phyloP scores from a whole-genome alignment of 2,329 filamentous ascomycete species.

The Samsoniella hepiali region DNA sequence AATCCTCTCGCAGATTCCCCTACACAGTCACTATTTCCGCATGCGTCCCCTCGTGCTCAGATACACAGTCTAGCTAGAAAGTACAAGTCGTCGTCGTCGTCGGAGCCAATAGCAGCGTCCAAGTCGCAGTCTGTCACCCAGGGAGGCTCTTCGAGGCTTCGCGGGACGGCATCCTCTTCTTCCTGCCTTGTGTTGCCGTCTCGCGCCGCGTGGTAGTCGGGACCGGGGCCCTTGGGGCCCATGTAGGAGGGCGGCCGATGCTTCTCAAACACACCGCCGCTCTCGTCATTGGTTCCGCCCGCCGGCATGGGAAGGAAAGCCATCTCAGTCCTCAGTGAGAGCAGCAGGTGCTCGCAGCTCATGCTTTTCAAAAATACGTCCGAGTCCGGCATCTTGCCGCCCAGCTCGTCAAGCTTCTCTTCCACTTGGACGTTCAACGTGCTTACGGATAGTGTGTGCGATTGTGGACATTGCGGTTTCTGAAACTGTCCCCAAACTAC shows the following conservation, averaged over 20 bases:
- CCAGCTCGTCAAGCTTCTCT: neutral
- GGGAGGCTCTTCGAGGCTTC: conserved; percentile 24
- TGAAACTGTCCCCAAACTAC: too few species aligned
- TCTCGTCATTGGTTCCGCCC: conserved; percentile 51
- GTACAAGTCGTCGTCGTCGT: conserved; percentile 7
- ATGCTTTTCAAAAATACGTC: conserved; percentile 22
- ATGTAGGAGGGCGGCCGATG: conserved; percentile 41
- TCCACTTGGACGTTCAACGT: neutral
- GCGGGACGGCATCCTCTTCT: conserved; percentile 19
- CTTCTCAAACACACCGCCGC: conserved; percentile 47
- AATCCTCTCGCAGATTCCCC: neutral
- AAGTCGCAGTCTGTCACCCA: conserved; percentile 20
- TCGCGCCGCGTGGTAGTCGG: conserved; percentile 35
- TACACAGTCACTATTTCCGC: neutral
- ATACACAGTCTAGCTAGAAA: neutral
- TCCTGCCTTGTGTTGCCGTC: conserved; percentile 31
- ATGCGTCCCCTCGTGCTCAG: neutral
- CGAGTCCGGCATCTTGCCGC: neutral
- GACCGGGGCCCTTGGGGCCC: conserved; percentile 46
- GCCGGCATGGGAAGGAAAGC: conserved; percentile 65
- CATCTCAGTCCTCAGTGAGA: conserved; percentile 56
- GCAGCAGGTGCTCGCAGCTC: conserved; percentile 44
- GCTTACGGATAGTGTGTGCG: too few species aligned
- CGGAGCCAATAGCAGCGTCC: conserved; percentile 6
- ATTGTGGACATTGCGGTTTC: neutral